These are phyloP conservation scores for Globisporangium middletonii DNA, from an alignment of 352 stramenopile genomes.

Conservation along the genomic window DNA sequence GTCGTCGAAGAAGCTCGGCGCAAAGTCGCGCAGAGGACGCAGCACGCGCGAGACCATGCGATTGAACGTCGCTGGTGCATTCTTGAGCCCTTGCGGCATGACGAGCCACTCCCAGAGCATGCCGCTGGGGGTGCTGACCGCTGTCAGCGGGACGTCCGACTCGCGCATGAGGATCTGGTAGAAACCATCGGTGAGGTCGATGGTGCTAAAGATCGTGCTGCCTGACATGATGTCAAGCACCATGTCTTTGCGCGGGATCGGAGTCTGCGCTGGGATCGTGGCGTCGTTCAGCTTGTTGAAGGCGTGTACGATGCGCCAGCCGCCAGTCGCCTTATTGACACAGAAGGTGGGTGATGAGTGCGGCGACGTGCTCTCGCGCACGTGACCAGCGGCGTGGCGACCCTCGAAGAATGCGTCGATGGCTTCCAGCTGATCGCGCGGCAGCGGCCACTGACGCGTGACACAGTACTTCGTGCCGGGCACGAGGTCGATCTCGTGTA, in stretches of 20 bases:
- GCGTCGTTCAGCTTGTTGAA: conserved; percentile 29
- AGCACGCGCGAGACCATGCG: background rate
- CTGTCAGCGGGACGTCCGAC: conserved; percentile 12
- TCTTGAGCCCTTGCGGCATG: no score
- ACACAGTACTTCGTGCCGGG: conserved; percentile 23
- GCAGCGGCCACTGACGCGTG: conserved; percentile 21
- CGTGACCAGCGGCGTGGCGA: conserved; percentile 6
- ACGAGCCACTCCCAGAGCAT: no score
- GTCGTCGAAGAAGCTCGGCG: conserved; percentile 5
- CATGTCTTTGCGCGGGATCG: conserved; percentile 23
- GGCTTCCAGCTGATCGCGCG: conserved; percentile 15
- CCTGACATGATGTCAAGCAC: conserved; percentile 17
- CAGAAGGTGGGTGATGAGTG: conserved; percentile 21
- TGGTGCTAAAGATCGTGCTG: conserved; percentile 22
- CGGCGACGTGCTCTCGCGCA: conserved; percentile 16
- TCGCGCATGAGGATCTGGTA: conserved; percentile 23
- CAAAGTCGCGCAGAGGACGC: background rate
- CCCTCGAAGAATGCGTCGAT: conserved; percentile 19
- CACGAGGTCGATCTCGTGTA: conserved; percentile 24
- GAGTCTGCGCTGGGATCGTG: conserved; percentile 22
- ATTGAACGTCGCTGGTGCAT: no score
- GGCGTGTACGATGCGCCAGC: conserved; percentile 26
- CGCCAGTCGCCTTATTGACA: conserved; percentile 17
- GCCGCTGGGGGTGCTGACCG: conserved; percentile 10
- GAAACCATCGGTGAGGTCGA: conserved; percentile 26